Conservation (phyloP, 2,329 filamentous ascomycete genomes). For the Macrophomina tecta region DNA sequence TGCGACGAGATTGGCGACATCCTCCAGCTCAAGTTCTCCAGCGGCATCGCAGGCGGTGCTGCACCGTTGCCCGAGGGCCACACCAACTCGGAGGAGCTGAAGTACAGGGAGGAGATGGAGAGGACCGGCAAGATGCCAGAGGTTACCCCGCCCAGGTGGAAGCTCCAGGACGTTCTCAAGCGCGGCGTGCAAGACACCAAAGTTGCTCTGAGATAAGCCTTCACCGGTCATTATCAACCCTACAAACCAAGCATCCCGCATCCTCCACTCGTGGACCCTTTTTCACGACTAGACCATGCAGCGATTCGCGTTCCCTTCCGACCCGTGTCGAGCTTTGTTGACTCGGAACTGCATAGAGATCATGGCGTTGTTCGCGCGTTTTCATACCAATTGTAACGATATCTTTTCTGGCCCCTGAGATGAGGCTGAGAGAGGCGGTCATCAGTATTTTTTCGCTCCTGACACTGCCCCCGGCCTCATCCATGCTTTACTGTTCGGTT, state of each 20-base stretch:
- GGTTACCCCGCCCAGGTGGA: constrained; percentile 77
- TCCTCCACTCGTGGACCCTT: background rate
- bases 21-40: constrained; percentile 96
- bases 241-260: background rate
- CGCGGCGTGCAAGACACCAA: constrained; percentile 79
- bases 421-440: constrained; percentile 4
- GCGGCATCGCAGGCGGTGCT: constrained; percentile 87
- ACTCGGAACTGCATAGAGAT: constrained; percentile 8
- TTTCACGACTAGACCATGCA: constrained; percentile 10
- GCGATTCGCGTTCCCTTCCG: constrained; percentile 5
- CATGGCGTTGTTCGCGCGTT: constrained; percentile 10
- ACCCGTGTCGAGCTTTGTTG: background rate
- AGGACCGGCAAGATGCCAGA: constrained; percentile 54
- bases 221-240: background rate
- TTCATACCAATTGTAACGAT: constrained; percentile 20
- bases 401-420: constrained; percentile 4
- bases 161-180: constrained; percentile 74
- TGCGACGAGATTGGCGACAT: constrained; percentile 93
- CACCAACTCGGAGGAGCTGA: constrained; percentile 65
- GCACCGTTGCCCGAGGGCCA: constrained; percentile 76
- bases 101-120: constrained; percentile 56
- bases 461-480: background rate
- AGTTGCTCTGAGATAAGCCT: constrained; percentile 66
- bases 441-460: background rate
- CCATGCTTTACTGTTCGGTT: constrained; percentile 11